These are phyloP conservation scores for Candida arabinofermentans DNA, from an alignment of 805 yeast genomes.

Conservation along the genomic window DNA sequence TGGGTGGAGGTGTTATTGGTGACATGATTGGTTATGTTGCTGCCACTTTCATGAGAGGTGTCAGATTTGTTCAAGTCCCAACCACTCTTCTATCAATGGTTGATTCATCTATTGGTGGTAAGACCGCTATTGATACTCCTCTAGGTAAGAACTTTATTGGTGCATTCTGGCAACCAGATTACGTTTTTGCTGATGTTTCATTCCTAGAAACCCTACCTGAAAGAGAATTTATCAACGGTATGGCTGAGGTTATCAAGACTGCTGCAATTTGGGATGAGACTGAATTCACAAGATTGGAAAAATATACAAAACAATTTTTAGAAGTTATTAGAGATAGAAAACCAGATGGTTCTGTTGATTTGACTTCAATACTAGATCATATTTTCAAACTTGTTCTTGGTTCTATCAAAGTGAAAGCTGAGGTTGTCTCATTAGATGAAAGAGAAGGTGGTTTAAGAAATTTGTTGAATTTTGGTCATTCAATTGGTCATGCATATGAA, in stretches of 20 bases:
- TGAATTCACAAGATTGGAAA: constrained; percentile 83
- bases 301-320: constrained; percentile 65
- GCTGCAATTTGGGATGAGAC: constrained; percentile 96
- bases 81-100: constrained; percentile 95
- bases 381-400: constrained; percentile 76
- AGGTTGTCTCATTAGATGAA: constrained; percentile 90
- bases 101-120: constrained; percentile 97
- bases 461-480: constrained; percentile 90
- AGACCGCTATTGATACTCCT: constrained; percentile 97
- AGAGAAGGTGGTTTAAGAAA: constrained; percentile 94
- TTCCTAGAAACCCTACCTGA: constrained; percentile 86
- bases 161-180: constrained; percentile 94
- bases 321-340: constrained; percentile 50
- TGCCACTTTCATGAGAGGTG: constrained; percentile 99
- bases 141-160: constrained; percentile 94
- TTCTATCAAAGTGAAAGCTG: constrained; percentile 87
- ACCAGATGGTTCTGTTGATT: constrained; percentile 51
- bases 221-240: constrained; percentile 94
- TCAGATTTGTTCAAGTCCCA: constrained; percentile 88
- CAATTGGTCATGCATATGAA: constrained; percentile 97
- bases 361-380: constrained; percentile 66
- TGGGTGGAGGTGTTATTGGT: constrained; percentile 98
- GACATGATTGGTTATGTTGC: constrained; percentile 99
- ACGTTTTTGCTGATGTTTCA: constrained; percentile 81
- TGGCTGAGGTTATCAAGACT: constrained; percentile 97